These are phyloP conservation scores for Corylus heterophylla DNA, from an alignment of 306 rosid genomes.

Conservation along the genomic window DNA sequence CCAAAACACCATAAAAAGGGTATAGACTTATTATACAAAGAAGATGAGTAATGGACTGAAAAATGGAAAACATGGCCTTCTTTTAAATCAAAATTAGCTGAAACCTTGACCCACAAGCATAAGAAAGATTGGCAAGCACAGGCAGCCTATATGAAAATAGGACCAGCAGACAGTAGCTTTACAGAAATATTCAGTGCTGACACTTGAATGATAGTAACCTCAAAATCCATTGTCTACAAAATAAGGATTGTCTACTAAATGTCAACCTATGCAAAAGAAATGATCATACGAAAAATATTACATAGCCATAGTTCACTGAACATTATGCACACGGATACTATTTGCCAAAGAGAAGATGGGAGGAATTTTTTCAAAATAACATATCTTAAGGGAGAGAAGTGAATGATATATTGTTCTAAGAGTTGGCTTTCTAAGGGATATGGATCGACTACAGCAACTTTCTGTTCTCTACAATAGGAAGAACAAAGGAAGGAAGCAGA, in stretches of 20 bases:
- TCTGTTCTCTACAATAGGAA: not conserved
- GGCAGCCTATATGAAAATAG: not conserved
- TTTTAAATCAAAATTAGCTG: not conserved
- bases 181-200: not conserved
- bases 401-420: not conserved
- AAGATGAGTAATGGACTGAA: not conserved
- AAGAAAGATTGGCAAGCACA: not conserved
- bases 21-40: not conserved
- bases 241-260: not conserved
- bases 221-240: not conserved
- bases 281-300: not conserved
- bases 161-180: not conserved
- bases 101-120: not conserved
- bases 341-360: not conserved
- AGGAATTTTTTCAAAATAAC: not conserved
- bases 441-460: not conserved
- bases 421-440: not conserved
- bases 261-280: not conserved
- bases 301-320: not conserved
- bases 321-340: not conserved
- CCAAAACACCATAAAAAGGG: not conserved
- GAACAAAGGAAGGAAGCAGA: not conserved
- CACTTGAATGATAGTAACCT: not conserved
- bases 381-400: not conserved
- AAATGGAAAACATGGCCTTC: not conserved